Conservation (phyloP, 495 filamentous ascomycete genomes). For the Cercophora samala region DNA sequence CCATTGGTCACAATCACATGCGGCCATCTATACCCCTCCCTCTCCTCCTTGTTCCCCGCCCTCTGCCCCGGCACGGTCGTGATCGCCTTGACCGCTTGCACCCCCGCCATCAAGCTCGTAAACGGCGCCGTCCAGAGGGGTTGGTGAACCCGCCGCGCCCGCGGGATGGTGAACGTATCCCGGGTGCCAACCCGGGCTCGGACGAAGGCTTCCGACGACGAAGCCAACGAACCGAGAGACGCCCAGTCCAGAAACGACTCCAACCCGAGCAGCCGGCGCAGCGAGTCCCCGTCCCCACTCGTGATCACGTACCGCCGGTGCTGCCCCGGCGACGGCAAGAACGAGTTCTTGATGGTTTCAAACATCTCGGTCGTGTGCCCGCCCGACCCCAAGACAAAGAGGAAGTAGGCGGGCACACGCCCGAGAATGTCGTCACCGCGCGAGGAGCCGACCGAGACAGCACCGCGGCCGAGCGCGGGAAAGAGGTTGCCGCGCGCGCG, state of each 20-base stretch:
- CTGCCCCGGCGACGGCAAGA: constrained; percentile 45
- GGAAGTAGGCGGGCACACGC: constrained; percentile 55
- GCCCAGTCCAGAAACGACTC: constrained; percentile 32
- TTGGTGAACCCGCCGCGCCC: constrained; percentile 77
- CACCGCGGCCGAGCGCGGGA: no score
- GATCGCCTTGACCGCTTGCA: constrained; percentile 52
- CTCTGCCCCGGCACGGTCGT: constrained; percentile 27
- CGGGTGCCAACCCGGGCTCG: constrained; percentile 42
- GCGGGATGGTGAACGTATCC: constrained; percentile 60
- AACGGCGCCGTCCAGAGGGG: constrained; percentile 63
- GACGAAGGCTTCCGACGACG: background rate
- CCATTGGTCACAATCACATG: constrained; percentile 80
- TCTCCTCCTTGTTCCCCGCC: constrained; percentile 36
- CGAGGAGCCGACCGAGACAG: background rate
- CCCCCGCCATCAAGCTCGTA: constrained; percentile 48
- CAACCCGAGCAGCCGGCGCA: constrained; percentile 33
- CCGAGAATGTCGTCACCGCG: background rate
- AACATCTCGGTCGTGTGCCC: constrained; percentile 96
- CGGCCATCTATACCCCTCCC: constrained; percentile 36
- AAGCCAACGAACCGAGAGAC: constrained; percentile 13
- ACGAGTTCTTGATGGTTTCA: constrained; percentile 60
- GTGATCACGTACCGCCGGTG: constrained; percentile 81
- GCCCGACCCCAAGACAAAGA: constrained; percentile 85
- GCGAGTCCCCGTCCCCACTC: constrained; percentile 70
- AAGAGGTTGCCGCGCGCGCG: background rate